Percentiles rank a stretch among this genome's conserved stretches.
These are phyloP conservation scores for Eucalyptus globulus DNA, from an alignment of 345 rosid genomes.

Conservation along the genomic window DNA sequence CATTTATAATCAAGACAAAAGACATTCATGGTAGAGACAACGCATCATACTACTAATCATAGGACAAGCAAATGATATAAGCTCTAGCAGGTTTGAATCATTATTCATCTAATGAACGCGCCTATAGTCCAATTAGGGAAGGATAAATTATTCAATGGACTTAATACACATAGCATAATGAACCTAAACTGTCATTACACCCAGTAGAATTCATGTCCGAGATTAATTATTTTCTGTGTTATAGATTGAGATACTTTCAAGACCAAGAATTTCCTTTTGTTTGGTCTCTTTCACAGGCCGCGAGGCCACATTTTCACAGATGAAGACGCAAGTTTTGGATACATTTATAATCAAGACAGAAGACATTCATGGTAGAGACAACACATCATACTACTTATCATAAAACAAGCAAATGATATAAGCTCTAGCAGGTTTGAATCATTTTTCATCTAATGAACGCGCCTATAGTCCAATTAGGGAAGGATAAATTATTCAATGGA, in stretches of 20 bases:
- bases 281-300: not conserved
- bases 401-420: not conserved
- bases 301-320: not conserved
- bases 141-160: not conserved
- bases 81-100: not conserved
- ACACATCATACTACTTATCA: not conserved
- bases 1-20: not conserved
- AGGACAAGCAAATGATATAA: not conserved
- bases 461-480: not conserved
- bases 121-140: not conserved
- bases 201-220: not conserved
- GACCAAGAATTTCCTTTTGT: not conserved
- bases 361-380: not conserved
- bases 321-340: not conserved
- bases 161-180: not conserved
- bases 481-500: not conserved
- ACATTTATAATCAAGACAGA: not conserved
- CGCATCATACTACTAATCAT: not conserved
- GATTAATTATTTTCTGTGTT: not conserved
- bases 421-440: not conserved
- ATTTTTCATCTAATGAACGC: not conserved
- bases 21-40: not conserved
- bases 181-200: not conserved
- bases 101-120: not conserved
- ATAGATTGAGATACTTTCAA: not conserved